Base-by-base conservation (phyloP, 2,329 filamentous ascomycete genomes). In the Penicillium sumatraense region DNA sequence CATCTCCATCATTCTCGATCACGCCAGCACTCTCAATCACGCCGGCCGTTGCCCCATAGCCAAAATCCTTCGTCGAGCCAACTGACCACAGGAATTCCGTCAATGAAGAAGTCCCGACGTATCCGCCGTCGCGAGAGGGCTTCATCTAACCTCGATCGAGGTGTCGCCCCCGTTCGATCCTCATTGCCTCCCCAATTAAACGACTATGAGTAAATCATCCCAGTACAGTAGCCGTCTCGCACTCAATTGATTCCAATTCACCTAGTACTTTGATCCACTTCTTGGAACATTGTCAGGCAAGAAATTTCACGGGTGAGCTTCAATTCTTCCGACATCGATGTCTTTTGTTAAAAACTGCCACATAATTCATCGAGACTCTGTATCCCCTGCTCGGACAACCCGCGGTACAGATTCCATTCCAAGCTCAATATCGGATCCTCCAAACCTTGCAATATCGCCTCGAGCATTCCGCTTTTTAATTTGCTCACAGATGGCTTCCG, bases 401-500 rank as follows among this genome's bases (percentile, higher is more conserved):
- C n/a, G 10, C 10, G n/a, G 18, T 16, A 9, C 33, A 16, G 3
- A 36, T 49, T 21, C 46, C 46, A 11, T 49, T 49, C 20, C 46
- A 21, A 21, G 31, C 20, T 16, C 46, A 49, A 21, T 26, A 40
- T 40, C 20, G n/a, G 35, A 49, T 40, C 38, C 33, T 49, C 21
- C 31, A 40, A 49, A 24, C 46, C 33, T 26, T 49, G 27, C 46
- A 49, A 36, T 20, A 31, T 35, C 45, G 14, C 26, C 40, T 36
- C 20, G 45, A 48, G 35, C 11, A 35, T 23, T 31, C 21, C 35
- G 29, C 45, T 23, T 48, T 36, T 23, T 31, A 48, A 36, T 36
- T 48, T 23, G 29, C 36, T 40, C 46, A 49, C 31, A 49, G 5
- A 27, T 49, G 46, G 33, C 46, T 49, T 26, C 31, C 21, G n/a